A percentile compares a stretch with the other conserved stretches of the same genome.
These are phyloP conservation scores for Terfezia claveryi DNA, from an alignment of 495 filamentous ascomycete species.

Conservation along the genomic window DNA sequence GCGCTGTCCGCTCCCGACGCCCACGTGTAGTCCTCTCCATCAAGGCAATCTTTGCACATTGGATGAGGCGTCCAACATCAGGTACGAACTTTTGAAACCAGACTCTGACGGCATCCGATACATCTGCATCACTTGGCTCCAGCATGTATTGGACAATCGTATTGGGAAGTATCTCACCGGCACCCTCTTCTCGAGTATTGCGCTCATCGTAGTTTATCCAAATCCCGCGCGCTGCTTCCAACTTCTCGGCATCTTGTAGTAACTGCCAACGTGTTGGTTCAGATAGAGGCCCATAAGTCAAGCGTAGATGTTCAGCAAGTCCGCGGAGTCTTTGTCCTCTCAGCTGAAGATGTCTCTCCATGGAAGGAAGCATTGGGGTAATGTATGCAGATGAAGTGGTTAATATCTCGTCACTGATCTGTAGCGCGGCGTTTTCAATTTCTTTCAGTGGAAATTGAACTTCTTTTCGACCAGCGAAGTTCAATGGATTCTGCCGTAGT, in stretches of 20 bases:
- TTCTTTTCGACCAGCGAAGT: slow-evolving; percentile 42
- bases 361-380: slow-evolving; percentile 41
- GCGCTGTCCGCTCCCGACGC: slow-evolving; percentile 8
- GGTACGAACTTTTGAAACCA: slow-evolving; percentile 15
- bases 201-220: slow-evolving; percentile 34
- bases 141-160: slow-evolving; percentile 5
- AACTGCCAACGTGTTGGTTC: slow-evolving; percentile 50
- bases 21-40: slow-evolving; percentile 8
- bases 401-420: slow-evolving; percentile 64
- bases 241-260: slow-evolving; percentile 75
- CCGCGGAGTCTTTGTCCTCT: slow-evolving; percentile 46
- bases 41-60: slow-evolving; percentile 6
- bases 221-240: slow-evolving; percentile 58
- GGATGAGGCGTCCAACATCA: slow-evolving; percentile 10
- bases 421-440: slow-evolving; percentile 52
- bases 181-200: slow-evolving; percentile 7
- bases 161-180: neutral
- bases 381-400: slow-evolving; percentile 52
- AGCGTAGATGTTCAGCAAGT: slow-evolving; percentile 44
- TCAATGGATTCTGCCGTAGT: slow-evolving; percentile 44
- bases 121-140: slow-evolving; percentile 5
- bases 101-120: slow-evolving; percentile 6
- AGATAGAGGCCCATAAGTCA: slow-evolving; percentile 31
- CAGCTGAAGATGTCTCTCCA: slow-evolving; percentile 57
- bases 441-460: slow-evolving; percentile 42